Percentiles rank a stretch among this genome's conserved stretches.
These are phyloP conservation scores for Geosmithia morbida DNA, from an alignment of 2,329 filamentous ascomycete species.

Conservation along the genomic window DNA sequence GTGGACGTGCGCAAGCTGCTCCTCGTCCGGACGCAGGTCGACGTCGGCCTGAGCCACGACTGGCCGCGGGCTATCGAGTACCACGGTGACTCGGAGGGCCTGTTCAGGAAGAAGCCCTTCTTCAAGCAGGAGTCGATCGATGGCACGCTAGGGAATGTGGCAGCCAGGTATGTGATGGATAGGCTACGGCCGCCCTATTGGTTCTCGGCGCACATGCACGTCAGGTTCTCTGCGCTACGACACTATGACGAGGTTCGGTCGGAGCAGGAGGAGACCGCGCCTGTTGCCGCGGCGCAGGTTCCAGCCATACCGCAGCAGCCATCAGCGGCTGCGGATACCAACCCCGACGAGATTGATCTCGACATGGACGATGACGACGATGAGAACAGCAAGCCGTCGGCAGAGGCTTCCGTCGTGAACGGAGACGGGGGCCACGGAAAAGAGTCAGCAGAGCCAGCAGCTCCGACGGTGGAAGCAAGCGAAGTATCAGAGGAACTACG, in stretches of 20 bases:
- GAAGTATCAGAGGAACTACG: constrained; percentile 49
- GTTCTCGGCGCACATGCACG: constrained; percentile 90
- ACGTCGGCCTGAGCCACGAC: constrained; percentile 87
- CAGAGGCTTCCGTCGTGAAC: neutral
- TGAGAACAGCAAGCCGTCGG: constrained; percentile 5
- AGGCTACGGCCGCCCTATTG: constrained; percentile 70
- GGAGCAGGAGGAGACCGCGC: constrained; percentile 19
- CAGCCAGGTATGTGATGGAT: constrained; percentile 69
- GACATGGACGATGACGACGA: constrained; percentile 42
- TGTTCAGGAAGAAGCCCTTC: constrained; percentile 61
- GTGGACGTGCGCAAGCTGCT: constrained; percentile 83
- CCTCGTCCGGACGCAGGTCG: constrained; percentile 72
- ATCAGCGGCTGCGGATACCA: constrained; percentile 17
- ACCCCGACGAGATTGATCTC: constrained; percentile 58
- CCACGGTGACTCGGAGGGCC: constrained; percentile 50
- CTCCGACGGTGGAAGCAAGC: constrained; percentile 4
- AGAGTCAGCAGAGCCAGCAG: neutral
- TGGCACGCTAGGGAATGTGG: constrained; percentile 64
- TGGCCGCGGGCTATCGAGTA: constrained; percentile 81
- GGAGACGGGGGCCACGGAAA: constrained; percentile 1
- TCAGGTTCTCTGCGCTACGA: constrained; percentile 65
- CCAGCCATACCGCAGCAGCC: neutral
- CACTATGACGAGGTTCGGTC: constrained; percentile 20
- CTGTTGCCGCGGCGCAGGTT: constrained; percentile 1
- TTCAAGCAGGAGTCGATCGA: constrained; percentile 64